Evolutionary conservation across 208 protist genomes (phyloP), one percentile per base, ranked within the genome.

Genomic region (Trypanosoma scelopori): DNA sequence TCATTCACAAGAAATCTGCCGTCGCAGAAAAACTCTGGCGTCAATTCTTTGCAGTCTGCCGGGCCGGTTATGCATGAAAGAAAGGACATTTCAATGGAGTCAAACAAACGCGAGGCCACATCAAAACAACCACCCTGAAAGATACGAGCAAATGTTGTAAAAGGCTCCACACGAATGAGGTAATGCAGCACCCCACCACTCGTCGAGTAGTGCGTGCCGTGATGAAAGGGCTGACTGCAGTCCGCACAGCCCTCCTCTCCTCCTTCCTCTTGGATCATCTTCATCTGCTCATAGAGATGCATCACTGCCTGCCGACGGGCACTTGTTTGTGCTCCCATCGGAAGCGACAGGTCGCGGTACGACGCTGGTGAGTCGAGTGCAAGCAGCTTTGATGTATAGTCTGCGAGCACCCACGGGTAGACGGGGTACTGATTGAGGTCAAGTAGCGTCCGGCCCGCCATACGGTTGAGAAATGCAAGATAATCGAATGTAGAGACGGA

Each of bases 141-240:
- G 12, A 93, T 78, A 28, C 83, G 81, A 25, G 81, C 79, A 61
- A 87, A 91, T 15, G 81, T 92, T n/a, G 91, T 93, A 87, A 98
- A 99, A 39, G 99, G 99, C 87, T 99, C 95, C 16, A 97, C 62
- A 35, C 98, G 92, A 6, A 99, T 76, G 12, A 99, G 73, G 66
- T 94, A 99, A 79, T 98, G 95, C 18, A 99, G 76, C 20, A 99
- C 97, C 3, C 91, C 87, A 22, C 84, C 97, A 39, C 97, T 95
- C 3, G 88, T 97, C 3, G 91, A 98, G 74, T 99, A 99, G 87
- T 99, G 98, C n/a, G 97, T 97, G 47, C 98, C 98, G 78, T 99
- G 98, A 70, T 99, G 95, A 72, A 98, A 99, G 12, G 97, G 87
- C 32, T 37, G 32, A 9, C 32, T 37, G 32, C 32, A 37, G 5